Base-by-base conservation (phyloP, 345 rosid species). In the Citrus trifoliata region DNA sequence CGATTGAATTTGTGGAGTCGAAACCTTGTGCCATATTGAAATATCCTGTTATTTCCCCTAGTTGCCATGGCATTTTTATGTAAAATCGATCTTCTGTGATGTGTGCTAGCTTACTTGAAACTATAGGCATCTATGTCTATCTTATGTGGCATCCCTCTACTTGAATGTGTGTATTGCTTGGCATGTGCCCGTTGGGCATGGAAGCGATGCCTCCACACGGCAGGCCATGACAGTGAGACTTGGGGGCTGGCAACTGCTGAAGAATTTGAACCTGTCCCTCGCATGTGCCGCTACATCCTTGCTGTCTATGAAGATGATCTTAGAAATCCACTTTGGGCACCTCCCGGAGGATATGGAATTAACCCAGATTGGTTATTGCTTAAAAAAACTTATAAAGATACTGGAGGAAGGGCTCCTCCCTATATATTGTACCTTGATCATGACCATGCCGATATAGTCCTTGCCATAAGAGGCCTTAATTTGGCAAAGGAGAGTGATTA, bases 101-200 rank as follows among this genome's bases (percentile, higher is more conserved):
- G 59, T 70, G 60, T 28, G 25, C 55, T 77, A 64, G 70, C 18
- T n/a, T 74, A 40, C 60, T 46, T 46, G 24, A 61, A 32, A 25
- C 32, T 46, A 46, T 64, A 75, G 69, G 78, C 60, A 12, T 79
- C 78, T 42, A 95, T 95, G 99, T 96, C 97, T 55, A 85, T 92
- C 68, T 1, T 94, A 75, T 96, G 97, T 71, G 97, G 99, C 67
- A 63, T 90, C 69, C 99, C 98, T 56, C 86, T 96, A 70, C 93
- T 96, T 4, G 98, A 96, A 85, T 91, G 98, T 42, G 97, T 96
- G 5, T 94, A 93, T 84, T 96, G 99, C 76, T 88, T 94, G 62
- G 98, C 97, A n/a, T 94, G 99, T 76, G 92, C 95, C 8, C 97
- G 97, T 14, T 96, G 99, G 99, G 97, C 91, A 33, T 96, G 98